Conservation (phyloP, 257 asterid species). For the Echium plantagineum region DNA sequence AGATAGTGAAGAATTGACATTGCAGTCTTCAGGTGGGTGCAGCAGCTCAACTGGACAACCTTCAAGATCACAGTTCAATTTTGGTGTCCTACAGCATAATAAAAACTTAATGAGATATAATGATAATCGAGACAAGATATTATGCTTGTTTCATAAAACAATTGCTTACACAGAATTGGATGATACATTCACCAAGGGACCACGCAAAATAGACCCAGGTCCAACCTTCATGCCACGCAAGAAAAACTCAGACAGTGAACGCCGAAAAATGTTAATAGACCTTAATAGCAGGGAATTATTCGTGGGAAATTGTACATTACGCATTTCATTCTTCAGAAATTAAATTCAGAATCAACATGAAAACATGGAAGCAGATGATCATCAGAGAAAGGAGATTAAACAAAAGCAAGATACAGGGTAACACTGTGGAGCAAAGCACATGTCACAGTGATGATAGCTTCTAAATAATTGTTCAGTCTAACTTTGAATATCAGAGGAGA, state of each 20-base stretch:
- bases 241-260: conserved; percentile 10
- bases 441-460: background rate
- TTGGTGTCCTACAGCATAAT: conserved; percentile 53
- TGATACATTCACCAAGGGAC: conserved; percentile 72
- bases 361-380: background rate
- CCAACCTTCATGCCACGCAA: conserved; percentile 58
- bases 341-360: background rate
- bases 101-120: conserved; percentile 8
- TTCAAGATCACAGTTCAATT: conserved; percentile 58
- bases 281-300: conserved; percentile 1
- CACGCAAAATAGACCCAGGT: conserved; percentile 84
- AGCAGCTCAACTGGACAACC: conserved; percentile 84
- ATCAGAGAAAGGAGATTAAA: background rate
- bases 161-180: conserved; percentile 71
- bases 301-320: background rate
- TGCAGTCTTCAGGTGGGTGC: conserved; percentile 98
- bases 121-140: conserved; percentile 1
- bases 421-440: background rate
- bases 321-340: background rate
- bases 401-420: background rate
- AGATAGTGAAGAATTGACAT: conserved; percentile 90
- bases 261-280: background rate
- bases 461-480: background rate
- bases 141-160: conserved; percentile 8
- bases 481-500: no score